These are phyloP conservation scores for Wallacemonas sp. DNA, from an alignment of 208 protist species.

Conservation along the genomic window DNA sequence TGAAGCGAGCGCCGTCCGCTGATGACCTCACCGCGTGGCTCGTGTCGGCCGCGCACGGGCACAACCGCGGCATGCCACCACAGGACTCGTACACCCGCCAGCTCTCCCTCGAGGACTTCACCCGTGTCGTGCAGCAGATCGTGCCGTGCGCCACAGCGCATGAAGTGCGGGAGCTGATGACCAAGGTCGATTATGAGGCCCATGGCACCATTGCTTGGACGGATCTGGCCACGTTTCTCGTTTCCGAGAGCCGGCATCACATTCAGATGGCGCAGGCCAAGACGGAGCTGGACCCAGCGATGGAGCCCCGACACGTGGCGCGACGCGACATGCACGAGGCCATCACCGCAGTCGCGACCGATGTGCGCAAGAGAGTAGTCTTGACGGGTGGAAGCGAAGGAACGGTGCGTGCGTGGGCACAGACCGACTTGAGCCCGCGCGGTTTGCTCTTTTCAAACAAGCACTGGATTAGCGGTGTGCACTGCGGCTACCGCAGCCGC, in stretches of 20 bases:
- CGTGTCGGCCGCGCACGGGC: neutral
- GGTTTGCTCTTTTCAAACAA: slow-evolving; percentile 63
- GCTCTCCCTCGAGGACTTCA: slow-evolving; percentile 30
- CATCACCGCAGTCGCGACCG: slow-evolving; percentile 51
- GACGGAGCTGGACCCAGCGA: slow-evolving; percentile 45
- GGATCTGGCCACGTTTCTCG: slow-evolving; percentile 77
- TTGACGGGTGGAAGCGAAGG: slow-evolving; percentile 74
- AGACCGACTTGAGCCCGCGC: slow-evolving; percentile 43
- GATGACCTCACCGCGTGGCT: slow-evolving; percentile 14
- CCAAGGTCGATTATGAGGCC: slow-evolving; percentile 73
- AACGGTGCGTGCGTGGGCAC: slow-evolving; percentile 73
- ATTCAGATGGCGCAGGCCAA: slow-evolving; percentile 51
- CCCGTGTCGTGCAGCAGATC: slow-evolving; percentile 20
- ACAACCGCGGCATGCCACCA: neutral
- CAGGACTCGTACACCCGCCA: slow-evolving; percentile 17
- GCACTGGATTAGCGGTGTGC: slow-evolving; percentile 78
- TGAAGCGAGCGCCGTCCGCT: neutral
- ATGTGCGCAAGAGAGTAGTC: slow-evolving; percentile 42
- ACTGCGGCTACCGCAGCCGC: slow-evolving; percentile 45
- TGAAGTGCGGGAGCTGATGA: slow-evolving; percentile 62
- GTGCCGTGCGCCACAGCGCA: slow-evolving; percentile 35
- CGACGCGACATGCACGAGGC: slow-evolving; percentile 6
- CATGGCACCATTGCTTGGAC: slow-evolving; percentile 67
- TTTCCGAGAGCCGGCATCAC: slow-evolving; percentile 62
- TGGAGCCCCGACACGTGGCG: neutral